Base-by-base conservation (phyloP, 2,329 filamentous ascomycete genomes). In the Orbilia oligospora region DNA sequence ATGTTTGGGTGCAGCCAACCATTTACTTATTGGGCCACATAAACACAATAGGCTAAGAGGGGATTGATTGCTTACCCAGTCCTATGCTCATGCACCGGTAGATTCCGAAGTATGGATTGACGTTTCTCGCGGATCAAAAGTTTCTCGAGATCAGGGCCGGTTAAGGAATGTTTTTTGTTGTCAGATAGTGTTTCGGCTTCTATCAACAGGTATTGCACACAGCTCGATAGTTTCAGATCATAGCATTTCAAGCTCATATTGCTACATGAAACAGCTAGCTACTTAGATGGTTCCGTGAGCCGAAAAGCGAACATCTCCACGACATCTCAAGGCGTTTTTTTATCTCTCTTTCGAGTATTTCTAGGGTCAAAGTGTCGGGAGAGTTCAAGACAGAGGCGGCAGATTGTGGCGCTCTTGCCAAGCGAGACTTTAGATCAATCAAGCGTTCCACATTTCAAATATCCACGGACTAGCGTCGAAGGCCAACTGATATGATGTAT, bases 1-100 rank as follows among this genome's bases (percentile, higher is more conserved):
- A 46, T 10, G 56, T 44, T 61, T 33, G 55, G 55, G 18, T 61
- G 20, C 55, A 61, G 44, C 36, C 56, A 27, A 10, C 46, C 36
- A 41, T 38, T 46, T n/a, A 24, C 46, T 24, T n/a, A 48, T 58
- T 33, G 38, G 14, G 12, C 3, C 16, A 16, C 8, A 14, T n/a
- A 16, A 20, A 38, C 41, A 33, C 14, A 58, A 56, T 24, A 56
- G 51, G 51, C 51, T 56, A 56, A 56, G 27, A 49, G 12, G 3
- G 38, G 12, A 44, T 36, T 36, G 38, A 46, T 51, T 51, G 48
- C 12, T 27, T 46, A 18, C 33, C 24, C 53, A 38, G 30, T 14
- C 3, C 10, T 9, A 5, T 56, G 18, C 27, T n/a, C 53, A 9
- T 30, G 27, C 30, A 44, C 4, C 56, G 56, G 56, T 41, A 44